Evolutionary conservation across 2,329 filamentous ascomycete species (phyloP).

Genomic region (Colletotrichum liaoningense): DNA sequence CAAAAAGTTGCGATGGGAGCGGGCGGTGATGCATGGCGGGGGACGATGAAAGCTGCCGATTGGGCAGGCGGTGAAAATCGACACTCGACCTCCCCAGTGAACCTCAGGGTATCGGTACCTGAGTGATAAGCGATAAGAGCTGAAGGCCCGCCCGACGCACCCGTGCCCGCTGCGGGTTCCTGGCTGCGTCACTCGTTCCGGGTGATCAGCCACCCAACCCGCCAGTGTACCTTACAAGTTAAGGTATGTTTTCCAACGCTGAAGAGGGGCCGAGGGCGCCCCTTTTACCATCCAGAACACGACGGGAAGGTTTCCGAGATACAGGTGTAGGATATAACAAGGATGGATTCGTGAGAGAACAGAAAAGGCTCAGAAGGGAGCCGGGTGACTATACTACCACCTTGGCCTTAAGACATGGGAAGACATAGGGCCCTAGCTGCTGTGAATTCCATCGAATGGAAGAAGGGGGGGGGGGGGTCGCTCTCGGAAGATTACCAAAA

Average conservation of each 20-base stretch:
- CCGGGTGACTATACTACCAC: too few relatives aligned
- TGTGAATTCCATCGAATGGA: neutral
- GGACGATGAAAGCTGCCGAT: neutral
- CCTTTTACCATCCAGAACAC: neutral
- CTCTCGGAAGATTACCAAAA: neutral
- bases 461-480: too few relatives aligned
- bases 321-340: too few relatives aligned
- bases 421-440: neutral
- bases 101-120: too few relatives aligned
- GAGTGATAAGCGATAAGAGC: neutral
- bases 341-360: neutral
- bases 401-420: neutral
- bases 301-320: too few relatives aligned
- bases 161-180: too few relatives aligned
- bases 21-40: conserved; percentile 15
- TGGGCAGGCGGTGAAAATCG: conserved; percentile 34
- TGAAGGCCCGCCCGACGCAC: neutral
- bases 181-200: neutral
- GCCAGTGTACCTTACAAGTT: neutral
- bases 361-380: neutral
- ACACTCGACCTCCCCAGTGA: neutral
- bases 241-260: neutral
- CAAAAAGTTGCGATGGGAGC: conserved; percentile 15
- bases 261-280: neutral
- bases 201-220: neutral